Percentiles rank a stretch among this genome's conserved stretches.
These are phyloP conservation scores for Talaromyces islandicus DNA, from an alignment of 2,329 filamentous ascomycete species.

Conservation along the genomic window DNA sequence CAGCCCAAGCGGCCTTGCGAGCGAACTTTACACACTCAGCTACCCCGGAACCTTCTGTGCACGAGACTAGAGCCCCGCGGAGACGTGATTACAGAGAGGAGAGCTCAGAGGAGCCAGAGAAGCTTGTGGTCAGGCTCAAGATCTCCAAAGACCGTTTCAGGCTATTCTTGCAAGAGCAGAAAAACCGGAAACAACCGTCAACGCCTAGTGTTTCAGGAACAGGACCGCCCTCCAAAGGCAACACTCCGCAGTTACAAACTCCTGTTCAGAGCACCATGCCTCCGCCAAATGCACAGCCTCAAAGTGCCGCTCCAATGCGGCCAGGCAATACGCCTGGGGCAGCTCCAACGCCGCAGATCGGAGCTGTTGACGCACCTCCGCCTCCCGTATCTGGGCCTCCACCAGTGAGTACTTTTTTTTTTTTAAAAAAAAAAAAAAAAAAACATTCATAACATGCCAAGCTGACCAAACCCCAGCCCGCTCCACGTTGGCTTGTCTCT, in stretches of 20 bases:
- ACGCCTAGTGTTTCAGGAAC: conserved; percentile 34
- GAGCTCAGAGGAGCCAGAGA: conserved; percentile 64
- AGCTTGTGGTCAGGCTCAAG: conserved; percentile 67
- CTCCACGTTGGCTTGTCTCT: conserved; percentile 76
- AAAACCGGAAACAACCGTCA: conserved; percentile 31
- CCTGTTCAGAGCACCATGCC: conserved; percentile 51
- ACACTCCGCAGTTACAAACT: conserved; percentile 44
- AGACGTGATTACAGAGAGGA: conserved; percentile 69
- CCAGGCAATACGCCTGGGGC: conserved; percentile 17
- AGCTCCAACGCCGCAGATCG: conserved; percentile 31
- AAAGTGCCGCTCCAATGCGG: conserved; percentile 20
- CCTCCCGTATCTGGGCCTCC: conserved; percentile 37
- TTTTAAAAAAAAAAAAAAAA: too few species aligned
- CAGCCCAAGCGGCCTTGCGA: conserved; percentile 78
- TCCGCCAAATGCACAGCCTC: conserved; percentile 25
- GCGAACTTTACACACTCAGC: conserved; percentile 72
- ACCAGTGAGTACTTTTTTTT: conserved; percentile 33
- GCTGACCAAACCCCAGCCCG: conserved; percentile 52
- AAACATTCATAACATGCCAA: conserved; percentile 6
- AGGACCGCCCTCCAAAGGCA: conserved; percentile 40
- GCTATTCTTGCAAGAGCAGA: conserved; percentile 56
- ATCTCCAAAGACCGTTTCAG: conserved; percentile 67
- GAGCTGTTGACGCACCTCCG: conserved; percentile 41
- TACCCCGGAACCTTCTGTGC: conserved; percentile 70
- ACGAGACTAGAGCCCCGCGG: conserved; percentile 63